Percentiles rank a stretch among this genome's conserved stretches.
phyloP scores from a whole-genome alignment of 371 early-diverging fungal genomes.

The Zychaea mexicana region DNA sequence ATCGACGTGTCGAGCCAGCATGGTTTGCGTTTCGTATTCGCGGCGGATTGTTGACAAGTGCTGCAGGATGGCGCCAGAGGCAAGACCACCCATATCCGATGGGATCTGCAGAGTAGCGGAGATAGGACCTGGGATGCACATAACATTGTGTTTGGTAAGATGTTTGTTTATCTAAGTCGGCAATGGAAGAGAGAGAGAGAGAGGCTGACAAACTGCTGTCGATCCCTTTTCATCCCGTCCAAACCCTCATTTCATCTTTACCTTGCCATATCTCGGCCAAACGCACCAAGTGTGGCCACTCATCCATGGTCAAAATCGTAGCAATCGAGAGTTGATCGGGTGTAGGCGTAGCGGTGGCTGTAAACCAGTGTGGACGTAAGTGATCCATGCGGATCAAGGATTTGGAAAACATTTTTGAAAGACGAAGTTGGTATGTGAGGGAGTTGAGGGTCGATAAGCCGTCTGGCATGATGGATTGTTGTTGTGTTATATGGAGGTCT shows the following conservation, averaged over 20 bases:
- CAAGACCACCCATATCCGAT: conserved; percentile 16
- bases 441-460: conserved; percentile 20
- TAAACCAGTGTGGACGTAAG: conserved; percentile 40
- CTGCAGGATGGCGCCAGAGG: conserved; percentile 18
- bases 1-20: conserved; percentile 49
- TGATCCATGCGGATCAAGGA: conserved; percentile 23
- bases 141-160: neutral
- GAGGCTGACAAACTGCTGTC: too few relatives aligned
- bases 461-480: neutral
- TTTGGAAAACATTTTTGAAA: conserved; percentile 41
- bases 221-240: neutral
- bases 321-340: conserved; percentile 24
- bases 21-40: conserved; percentile 40
- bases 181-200: too few relatives aligned
- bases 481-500: neutral
- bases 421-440: conserved; percentile 19
- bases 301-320: conserved; percentile 31
- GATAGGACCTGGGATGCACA: conserved; percentile 43
- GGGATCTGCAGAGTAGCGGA: conserved; percentile 53
- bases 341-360: conserved; percentile 18
- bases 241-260: neutral
- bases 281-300: conserved; percentile 20
- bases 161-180: neutral
- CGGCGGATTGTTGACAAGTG: conserved; percentile 31
- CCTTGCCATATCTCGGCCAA: conserved; percentile 39